Base-by-base conservation (phyloP, 2,329 filamentous ascomycete species). In the Cladosporium sphaerospermum region DNA sequence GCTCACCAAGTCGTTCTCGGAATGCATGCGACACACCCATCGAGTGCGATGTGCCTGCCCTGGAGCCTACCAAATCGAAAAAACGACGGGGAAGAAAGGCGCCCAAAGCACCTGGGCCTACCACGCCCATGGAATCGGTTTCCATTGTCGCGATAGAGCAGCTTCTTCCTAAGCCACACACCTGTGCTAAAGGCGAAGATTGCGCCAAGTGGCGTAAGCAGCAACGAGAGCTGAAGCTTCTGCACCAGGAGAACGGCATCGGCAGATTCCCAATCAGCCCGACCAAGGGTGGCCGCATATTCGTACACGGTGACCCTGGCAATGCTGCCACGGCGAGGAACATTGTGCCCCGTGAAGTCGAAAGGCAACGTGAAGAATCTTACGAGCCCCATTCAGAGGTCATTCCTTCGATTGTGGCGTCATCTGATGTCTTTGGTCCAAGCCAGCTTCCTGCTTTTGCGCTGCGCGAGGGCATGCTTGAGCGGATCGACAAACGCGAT, bases 71-170 rank as follows among this genome's bases (percentile, higher is more conserved):
- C 16, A 63, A 63, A 42, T 63, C 63, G 14, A 69, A 66, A 49
- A 69, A 68, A 54, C 61, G 72, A 54, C 64, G 71, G 48, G 70
- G 69, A 14, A 68, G 73, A 16, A 73, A 71, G 52, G 64, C 68
- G 28, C 56, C 62, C 6, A 64, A 68, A 67, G 49, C 74, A 49
- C 81, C 83, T 57, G 86, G 91, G 61, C 72, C 81, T 44, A 85
- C 93, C 66, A 85, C 85, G 1, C 89, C 89, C 2, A 80, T 84
- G 54, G 88, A 95, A 68, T 92, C 89, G 1, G 85, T 93, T 3
- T 95, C 89, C 0, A 95, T 95, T 61, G 89, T 96, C 33, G 90
- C 87, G 28, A 95, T 95, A 58, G 90, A 96, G 71, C 89, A 95
- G 69, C 75, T 93, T 51, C 79, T 95, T 52, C 90, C 90, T 4